Evolutionary conservation across 805 yeast genomes (phyloP).

Genomic region (Blastobotrys americana): DNA sequence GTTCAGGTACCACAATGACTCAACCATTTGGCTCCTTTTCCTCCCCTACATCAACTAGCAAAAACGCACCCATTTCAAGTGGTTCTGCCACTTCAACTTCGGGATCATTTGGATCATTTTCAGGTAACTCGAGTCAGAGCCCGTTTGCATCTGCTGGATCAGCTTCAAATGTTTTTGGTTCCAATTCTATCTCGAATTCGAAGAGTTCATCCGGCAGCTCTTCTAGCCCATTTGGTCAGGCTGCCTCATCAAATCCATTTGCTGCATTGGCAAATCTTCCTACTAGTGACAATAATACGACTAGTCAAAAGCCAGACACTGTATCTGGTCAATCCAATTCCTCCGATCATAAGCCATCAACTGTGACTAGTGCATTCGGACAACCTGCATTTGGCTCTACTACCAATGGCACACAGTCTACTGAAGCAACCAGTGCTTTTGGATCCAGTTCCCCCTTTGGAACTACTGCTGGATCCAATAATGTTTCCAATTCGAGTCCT

Average conservation of each 20-base stretch:
- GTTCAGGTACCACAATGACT: too few relatives aligned
- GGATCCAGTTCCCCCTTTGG: not conserved
- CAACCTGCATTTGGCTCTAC: conserved; percentile 4
- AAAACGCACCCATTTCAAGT: too few relatives aligned
- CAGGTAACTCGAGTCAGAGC: conserved; percentile 6
- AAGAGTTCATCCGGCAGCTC: not conserved
- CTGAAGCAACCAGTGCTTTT: not conserved
- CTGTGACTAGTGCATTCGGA: not conserved
- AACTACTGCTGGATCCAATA: conserved; percentile 2
- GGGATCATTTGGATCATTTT: conserved; percentile 9
- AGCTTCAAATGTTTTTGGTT: not conserved
- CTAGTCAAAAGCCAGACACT: not conserved
- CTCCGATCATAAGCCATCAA: too few relatives aligned
- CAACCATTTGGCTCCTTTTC: conserved; percentile 1
- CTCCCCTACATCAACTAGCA: too few relatives aligned
- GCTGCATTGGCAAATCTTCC: conserved; percentile 3
- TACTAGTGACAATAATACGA: not conserved
- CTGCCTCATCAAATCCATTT: conserved; percentile 2
- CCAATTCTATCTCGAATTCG: conserved; percentile 5
- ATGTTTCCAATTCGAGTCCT: conserved; percentile 1
- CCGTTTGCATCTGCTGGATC: conserved; percentile 4
- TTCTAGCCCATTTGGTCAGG: not conserved
- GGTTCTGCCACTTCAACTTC: not conserved
- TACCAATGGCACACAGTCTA: conserved; percentile 4
- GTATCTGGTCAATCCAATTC: not conserved